These are phyloP conservation scores for Colletotrichum spaethianum DNA, from an alignment of 2,329 filamentous ascomycete genomes.

Conservation along the genomic window DNA sequence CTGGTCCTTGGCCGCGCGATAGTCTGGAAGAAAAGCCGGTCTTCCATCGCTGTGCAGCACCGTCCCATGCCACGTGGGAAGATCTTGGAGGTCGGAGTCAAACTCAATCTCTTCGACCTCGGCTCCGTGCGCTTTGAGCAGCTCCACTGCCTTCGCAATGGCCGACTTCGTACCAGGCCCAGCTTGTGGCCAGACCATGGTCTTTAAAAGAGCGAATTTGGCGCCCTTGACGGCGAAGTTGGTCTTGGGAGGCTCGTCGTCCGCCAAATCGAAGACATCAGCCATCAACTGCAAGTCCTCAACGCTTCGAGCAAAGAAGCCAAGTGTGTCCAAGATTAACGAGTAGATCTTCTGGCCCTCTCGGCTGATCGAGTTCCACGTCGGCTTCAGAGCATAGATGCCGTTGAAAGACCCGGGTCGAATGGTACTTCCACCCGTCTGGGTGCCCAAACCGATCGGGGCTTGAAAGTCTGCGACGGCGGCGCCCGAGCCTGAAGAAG, in stretches of 20 bases:
- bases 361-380: slow-evolving; percentile 73
- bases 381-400: slow-evolving; percentile 76
- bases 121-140: slow-evolving; percentile 64
- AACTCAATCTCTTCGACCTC: slow-evolving; percentile 69
- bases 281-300: slow-evolving; percentile 71
- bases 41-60: slow-evolving; percentile 68
- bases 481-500: slow-evolving; percentile 76
- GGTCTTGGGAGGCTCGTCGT: slow-evolving; percentile 58
- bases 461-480: slow-evolving; percentile 76
- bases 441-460: slow-evolving; percentile 73
- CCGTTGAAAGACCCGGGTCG: slow-evolving; percentile 77
- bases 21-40: slow-evolving; percentile 68
- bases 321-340: slow-evolving; percentile 73
- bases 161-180: slow-evolving; percentile 60
- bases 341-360: slow-evolving; percentile 74
- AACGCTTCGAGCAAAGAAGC: slow-evolving; percentile 70
- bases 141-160: slow-evolving; percentile 54
- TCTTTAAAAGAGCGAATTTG: slow-evolving; percentile 69
- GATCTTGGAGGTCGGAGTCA: slow-evolving; percentile 61
- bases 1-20: slow-evolving; percentile 61
- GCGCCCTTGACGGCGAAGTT: slow-evolving; percentile 58
- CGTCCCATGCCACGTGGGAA: slow-evolving; percentile 66
- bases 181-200: slow-evolving; percentile 64
- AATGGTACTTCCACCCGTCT: slow-evolving; percentile 76
- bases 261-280: slow-evolving; percentile 66